Base-by-base conservation (phyloP, 768 basidiomycete species). In the Suillus subaureus region DNA sequence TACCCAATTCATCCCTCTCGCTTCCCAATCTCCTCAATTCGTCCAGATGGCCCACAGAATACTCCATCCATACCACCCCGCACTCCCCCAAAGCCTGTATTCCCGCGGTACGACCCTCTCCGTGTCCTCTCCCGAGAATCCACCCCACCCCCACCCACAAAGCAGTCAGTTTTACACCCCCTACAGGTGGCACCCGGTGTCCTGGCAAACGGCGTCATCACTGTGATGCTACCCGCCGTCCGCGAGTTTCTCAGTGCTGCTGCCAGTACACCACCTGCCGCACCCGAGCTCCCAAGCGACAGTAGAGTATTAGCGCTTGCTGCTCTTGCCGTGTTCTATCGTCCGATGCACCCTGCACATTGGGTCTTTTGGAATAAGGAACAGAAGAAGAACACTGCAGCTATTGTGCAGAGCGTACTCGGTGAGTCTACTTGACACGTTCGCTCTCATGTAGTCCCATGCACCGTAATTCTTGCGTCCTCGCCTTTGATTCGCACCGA, bases 311-410 rank as follows among this genome's bases (percentile, higher is more conserved):
- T 87, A 66, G 82, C 83, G 33, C 84, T 90, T 61, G 85, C 84
- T 5, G 89, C 89, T 3, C 83, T 90, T 66, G 81, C 83, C 12
- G 84, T 89, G 15, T 83, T 88, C 68, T 82, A 85, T 69, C 78
- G 79, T 57, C 84, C 83, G 18, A 78, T 80, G 37, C 83, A 88
- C 72, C 83, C 83, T 16, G 84, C 82, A 7, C 88, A 89, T 70
- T 86, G 85, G 84, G 75, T 86, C n/a, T 84, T 90, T 72, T 90
- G 89, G 89, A 82, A 80, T 55, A 80, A 79, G 66, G 81, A 80
- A 57, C 78, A 80, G 70, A 84, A 83, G 71, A 74, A 71, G 64
- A 74, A 73, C 28, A 88, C 86, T 21, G 86, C 86, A 18, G 74
- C 74, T n/a, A 72, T 82, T 63, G 84, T 90, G 39, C 82, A 86